Conservation (phyloP, 805 yeast genomes). For the Candida yuanshanica region DNA sequence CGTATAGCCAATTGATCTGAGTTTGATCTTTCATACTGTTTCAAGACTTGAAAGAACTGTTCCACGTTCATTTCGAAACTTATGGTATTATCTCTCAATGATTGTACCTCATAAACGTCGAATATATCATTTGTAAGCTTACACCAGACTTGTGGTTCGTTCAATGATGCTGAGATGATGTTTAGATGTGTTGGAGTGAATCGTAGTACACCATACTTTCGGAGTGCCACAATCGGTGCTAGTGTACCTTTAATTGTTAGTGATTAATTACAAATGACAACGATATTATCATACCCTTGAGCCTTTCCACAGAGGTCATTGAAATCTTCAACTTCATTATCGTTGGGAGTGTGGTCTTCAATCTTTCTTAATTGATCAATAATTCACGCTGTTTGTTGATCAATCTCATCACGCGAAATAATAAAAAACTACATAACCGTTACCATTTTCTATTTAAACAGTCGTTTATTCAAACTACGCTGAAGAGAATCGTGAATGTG, state of each 20-base stretch:
- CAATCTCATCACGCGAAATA: background rate
- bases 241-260: constrained; percentile 31
- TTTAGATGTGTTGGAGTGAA: constrained; percentile 45
- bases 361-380: too few relatives aligned
- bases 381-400: too few relatives aligned
- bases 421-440: background rate
- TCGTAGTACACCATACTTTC: constrained; percentile 51
- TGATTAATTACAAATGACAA: background rate
- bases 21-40: constrained; percentile 48
- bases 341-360: background rate
- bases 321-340: constrained; percentile 28
- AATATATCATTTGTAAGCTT: constrained; percentile 39
- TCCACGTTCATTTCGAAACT: constrained; percentile 60
- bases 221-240: constrained; percentile 42
- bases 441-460: background rate
- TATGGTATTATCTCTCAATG: constrained; percentile 47
- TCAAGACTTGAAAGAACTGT: constrained; percentile 49
- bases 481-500: constrained; percentile 9
- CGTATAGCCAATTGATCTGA: constrained; percentile 46
- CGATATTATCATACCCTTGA: constrained; percentile 19
- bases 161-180: constrained; percentile 45
- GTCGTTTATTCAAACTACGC: background rate
- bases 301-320: constrained; percentile 23
- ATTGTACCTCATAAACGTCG: constrained; percentile 29
- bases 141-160: constrained; percentile 69